These are phyloP conservation scores for Sarocladiaceae sp. DNA, from an alignment of 2,329 filamentous ascomycete genomes.

Conservation along the genomic window DNA sequence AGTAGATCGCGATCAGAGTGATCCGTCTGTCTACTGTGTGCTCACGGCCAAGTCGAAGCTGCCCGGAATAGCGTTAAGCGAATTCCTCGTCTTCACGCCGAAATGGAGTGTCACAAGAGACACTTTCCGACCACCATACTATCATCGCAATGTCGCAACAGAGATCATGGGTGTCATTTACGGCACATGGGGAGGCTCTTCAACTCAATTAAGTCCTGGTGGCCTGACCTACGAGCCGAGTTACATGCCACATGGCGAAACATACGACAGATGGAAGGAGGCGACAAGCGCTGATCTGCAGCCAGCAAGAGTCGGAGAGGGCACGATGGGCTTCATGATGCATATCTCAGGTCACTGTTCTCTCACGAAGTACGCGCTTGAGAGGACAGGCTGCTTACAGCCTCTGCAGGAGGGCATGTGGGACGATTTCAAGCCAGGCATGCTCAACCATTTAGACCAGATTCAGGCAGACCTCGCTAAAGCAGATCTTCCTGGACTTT, in stretches of 20 bases:
- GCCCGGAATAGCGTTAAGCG: conserved; percentile 51
- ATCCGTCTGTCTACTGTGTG: conserved; percentile 63
- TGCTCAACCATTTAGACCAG: conserved; percentile 15
- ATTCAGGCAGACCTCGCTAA: conserved; percentile 12
- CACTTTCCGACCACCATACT: conserved; percentile 63
- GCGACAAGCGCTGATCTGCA: conserved; percentile 27
- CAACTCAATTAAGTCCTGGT: conserved; percentile 21
- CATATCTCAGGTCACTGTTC: conserved; percentile 15
- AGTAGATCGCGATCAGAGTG: conserved; percentile 59
- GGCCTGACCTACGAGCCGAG: conserved; percentile 27
- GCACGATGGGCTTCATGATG: conserved; percentile 46
- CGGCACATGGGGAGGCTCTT: conserved; percentile 26
- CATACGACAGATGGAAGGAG: conserved; percentile 25
- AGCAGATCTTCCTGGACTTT: neutral
- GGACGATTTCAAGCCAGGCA: conserved; percentile 14
- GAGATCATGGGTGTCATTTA: conserved; percentile 53
- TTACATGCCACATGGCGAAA: conserved; percentile 32
- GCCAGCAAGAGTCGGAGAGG: conserved; percentile 38
- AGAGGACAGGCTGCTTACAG: conserved; percentile 10
- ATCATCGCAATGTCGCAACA: conserved; percentile 56
- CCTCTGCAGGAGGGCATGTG: conserved; percentile 13
- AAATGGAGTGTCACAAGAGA: conserved; percentile 59
- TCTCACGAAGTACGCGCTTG: conserved; percentile 17
- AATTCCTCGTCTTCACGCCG: conserved; percentile 66
- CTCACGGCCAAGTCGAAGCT: conserved; percentile 54